Conservation (phyloP, 805 yeast genomes). For the Sungouiozyma intestinalis region DNA sequence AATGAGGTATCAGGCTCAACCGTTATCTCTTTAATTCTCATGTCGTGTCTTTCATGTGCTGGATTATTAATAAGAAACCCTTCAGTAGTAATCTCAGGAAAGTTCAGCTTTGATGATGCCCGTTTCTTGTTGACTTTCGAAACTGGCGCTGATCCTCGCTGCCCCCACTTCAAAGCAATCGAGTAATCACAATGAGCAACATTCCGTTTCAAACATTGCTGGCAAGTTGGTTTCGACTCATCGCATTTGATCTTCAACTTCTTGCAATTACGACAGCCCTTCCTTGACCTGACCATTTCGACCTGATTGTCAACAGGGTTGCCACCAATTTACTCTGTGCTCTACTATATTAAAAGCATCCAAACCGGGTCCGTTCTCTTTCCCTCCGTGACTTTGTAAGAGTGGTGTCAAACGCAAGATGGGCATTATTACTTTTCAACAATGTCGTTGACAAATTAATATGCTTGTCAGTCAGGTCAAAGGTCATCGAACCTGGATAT, state of each 20-base stretch:
- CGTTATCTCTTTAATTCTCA: background rate
- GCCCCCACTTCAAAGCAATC: constrained; percentile 56
- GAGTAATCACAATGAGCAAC: constrained; percentile 48
- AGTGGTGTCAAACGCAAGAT: too few species aligned
- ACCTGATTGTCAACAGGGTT: background rate
- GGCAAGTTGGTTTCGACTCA: constrained; percentile 54
- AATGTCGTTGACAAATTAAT: too few species aligned
- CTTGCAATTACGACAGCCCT: constrained; percentile 56
- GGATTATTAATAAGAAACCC: background rate
- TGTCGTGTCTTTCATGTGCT: background rate
- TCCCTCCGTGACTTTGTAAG: too few species aligned
- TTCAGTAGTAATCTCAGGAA: too few species aligned
- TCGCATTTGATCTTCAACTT: constrained; percentile 58
- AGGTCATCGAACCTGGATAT: too few species aligned
- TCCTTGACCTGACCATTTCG: constrained; percentile 35
- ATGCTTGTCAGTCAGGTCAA: too few species aligned
- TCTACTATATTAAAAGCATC: too few species aligned
- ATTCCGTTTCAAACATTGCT: constrained; percentile 40
- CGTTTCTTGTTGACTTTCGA: too few species aligned
- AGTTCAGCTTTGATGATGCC: background rate
- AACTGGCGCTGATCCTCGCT: too few species aligned
- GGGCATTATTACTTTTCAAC: too few species aligned
- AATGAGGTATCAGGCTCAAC: background rate
- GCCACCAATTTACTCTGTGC: too few species aligned
- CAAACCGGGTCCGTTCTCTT: too few species aligned